Conservation (phyloP, 192 early-diverging fungal genomes). For the Funneliformis geosporum region DNA sequence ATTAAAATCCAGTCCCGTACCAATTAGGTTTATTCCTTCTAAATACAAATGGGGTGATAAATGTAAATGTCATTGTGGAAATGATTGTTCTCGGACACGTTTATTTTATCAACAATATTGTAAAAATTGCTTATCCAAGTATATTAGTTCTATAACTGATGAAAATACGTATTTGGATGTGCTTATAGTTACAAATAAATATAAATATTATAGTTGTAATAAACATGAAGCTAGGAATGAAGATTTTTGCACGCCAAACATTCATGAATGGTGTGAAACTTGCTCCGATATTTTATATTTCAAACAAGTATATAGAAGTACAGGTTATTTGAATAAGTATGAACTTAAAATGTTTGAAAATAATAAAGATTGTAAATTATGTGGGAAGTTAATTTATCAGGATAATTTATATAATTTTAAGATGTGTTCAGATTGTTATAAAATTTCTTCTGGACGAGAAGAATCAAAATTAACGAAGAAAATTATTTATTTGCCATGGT, state of each 20-base stretch:
- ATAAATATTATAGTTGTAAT: background rate
- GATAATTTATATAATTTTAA: too few relatives aligned
- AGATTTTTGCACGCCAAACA: background rate
- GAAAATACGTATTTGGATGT: background rate
- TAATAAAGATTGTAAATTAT: background rate
- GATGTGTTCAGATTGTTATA: background rate
- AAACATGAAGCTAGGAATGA: background rate
- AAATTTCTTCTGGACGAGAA: background rate
- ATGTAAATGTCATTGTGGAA: too few relatives aligned
- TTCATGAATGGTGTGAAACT: background rate
- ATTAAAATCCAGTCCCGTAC: too few relatives aligned
- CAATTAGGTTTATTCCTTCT: too few relatives aligned
- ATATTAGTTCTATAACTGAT: background rate
- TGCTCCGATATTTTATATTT: background rate
- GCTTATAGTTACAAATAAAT: background rate
- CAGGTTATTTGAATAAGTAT: too few relatives aligned
- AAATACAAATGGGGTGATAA: too few relatives aligned
- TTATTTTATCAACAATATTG: background rate
- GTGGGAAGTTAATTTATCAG: background rate
- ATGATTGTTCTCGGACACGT: background rate
- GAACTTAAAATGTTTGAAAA: background rate
- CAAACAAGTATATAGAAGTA: background rate
- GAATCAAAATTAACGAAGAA: background rate
- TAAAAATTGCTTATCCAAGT: background rate
- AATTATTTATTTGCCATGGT: background rate